Percentiles rank a stretch among this genome's conserved stretches.
These are phyloP conservation scores for Rosa multiflora DNA, from an alignment of 306 rosid genomes.

Conservation along the genomic window DNA sequence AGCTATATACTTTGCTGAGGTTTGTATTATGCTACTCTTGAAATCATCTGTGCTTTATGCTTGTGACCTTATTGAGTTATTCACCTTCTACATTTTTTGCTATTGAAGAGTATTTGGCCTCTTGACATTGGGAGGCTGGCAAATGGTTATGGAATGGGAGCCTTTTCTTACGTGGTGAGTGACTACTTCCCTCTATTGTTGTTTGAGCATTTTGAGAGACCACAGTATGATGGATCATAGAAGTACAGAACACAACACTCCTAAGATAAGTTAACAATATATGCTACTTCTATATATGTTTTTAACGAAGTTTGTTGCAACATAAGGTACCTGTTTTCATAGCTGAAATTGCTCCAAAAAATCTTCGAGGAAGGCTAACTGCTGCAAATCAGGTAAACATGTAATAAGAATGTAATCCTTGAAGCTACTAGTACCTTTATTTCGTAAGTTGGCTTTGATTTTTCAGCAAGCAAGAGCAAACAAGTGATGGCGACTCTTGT, in stretches of 20 bases:
- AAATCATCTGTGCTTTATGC: slow-evolving; percentile 8
- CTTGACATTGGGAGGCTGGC: slow-evolving; percentile 86
- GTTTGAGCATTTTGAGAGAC: not conserved
- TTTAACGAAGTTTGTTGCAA: slow-evolving; percentile 13
- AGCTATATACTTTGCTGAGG: slow-evolving; percentile 57
- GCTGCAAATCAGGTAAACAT: slow-evolving; percentile 74
- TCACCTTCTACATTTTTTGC: slow-evolving; percentile 18
- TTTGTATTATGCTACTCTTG: slow-evolving; percentile 21
- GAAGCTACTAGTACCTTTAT: not conserved
- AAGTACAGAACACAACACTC: not conserved
- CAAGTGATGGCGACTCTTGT: not conserved
- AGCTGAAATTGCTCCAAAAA: slow-evolving; percentile 91
- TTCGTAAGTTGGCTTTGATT: not conserved
- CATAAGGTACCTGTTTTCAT: slow-evolving; percentile 78
- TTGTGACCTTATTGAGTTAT: slow-evolving; percentile 1
- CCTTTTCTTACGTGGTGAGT: slow-evolving; percentile 79
- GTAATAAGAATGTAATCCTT: slow-evolving; percentile 1
- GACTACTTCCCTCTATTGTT: not conserved
- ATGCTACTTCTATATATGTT: not conserved
- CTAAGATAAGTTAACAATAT: not conserved
- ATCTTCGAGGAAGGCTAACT: slow-evolving; percentile 82
- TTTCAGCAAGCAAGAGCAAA: not conserved
- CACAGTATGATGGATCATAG: not conserved
- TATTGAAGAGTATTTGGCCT: slow-evolving; percentile 51
- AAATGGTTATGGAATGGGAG: slow-evolving; percentile 97